phyloP scores from a whole-genome alignment of 2,329 filamentous ascomycete species.

The Penicillium sp. region DNA sequence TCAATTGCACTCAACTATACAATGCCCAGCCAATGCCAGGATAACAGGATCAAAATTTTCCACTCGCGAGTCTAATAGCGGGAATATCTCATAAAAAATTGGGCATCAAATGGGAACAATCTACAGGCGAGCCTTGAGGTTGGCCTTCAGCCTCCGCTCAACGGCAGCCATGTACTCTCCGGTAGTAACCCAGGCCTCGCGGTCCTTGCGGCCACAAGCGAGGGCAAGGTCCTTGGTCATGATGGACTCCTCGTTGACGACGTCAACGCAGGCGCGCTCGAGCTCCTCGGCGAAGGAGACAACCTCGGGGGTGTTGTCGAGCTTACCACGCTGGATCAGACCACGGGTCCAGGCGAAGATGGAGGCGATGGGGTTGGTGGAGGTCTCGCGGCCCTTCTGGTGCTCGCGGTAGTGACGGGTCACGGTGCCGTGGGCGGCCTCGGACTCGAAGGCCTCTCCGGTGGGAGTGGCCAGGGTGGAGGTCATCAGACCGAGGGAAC shows the following conservation, averaged over 20 bases:
- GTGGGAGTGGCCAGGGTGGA: conserved; percentile 95
- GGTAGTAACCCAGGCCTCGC: conserved; percentile 87
- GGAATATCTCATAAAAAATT: conserved; percentile 18
- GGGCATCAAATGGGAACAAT: conserved; percentile 17
- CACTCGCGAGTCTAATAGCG: conserved; percentile 9
- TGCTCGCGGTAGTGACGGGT: conserved; percentile 98
- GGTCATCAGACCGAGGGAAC: conserved; percentile 97
- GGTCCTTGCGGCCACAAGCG: conserved; percentile 82
- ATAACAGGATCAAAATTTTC: background rate
- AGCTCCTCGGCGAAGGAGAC: conserved; percentile 88
- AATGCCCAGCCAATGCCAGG: conserved; percentile 17
- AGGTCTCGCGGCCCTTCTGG: conserved; percentile 96
- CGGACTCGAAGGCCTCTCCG: conserved; percentile 94
- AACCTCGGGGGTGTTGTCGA: conserved; percentile 90
- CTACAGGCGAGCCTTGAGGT: conserved; percentile 52
- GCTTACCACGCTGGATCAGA: conserved; percentile 85
- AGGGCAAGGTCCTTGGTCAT: conserved; percentile 99
- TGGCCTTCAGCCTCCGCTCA: conserved; percentile 81
- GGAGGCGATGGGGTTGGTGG: conserved; percentile 96
- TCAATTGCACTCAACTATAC: conserved; percentile 17
- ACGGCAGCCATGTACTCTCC: conserved; percentile 89
- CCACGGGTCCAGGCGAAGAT: conserved; percentile 99
- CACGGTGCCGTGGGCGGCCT: conserved; percentile 97
- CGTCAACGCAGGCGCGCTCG: conserved; percentile 91
- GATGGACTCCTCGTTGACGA: conserved; percentile 88